Percentiles rank a stretch among this genome's conserved stretches.
Conservation (phyloP, 2,329 filamentous ascomycete species). For the Aureobasidium vineae region DNA sequence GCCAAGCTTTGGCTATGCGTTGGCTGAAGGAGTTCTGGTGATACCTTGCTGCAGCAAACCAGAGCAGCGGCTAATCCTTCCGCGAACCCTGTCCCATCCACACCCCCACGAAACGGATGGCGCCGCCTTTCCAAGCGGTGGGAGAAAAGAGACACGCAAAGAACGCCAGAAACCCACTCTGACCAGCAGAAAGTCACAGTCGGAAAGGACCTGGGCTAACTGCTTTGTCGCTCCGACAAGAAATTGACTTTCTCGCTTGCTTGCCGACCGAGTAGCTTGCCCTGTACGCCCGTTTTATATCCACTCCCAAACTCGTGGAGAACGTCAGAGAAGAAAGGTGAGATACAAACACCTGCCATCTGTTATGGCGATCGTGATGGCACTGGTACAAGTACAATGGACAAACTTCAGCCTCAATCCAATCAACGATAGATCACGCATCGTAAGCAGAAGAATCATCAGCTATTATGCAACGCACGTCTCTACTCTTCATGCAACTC, state of each 20-base stretch:
- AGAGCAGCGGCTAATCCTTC: slow-evolving; percentile 16
- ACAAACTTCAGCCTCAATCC: neutral
- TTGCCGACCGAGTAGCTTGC: slow-evolving; percentile 7
- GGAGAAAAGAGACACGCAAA: neutral
- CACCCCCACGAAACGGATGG: slow-evolving; percentile 9
- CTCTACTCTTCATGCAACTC: neutral
- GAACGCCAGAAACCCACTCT: neutral
- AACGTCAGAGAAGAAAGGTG: neutral
- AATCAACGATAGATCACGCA: neutral
- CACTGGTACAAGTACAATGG: neutral
- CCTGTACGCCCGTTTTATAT: slow-evolving; percentile 4
- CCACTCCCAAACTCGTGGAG: slow-evolving; percentile 1
- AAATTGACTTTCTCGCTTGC: slow-evolving; percentile 8
- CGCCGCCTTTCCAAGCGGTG: slow-evolving; percentile 1
- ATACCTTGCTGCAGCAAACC: neutral
- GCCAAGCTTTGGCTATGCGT: slow-evolving; percentile 14
- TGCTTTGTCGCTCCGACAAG: neutral
- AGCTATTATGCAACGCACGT: neutral
- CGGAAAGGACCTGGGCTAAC: neutral
- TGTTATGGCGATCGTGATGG: neutral
- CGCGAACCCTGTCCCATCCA: neutral
- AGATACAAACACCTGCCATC: neutral
- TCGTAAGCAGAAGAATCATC: neutral
- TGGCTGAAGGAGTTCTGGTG: slow-evolving; percentile 14
- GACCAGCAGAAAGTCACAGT: neutral